These are phyloP conservation scores for Jatropha podagrica DNA, from an alignment of 441 rosid species.

Conservation along the genomic window DNA sequence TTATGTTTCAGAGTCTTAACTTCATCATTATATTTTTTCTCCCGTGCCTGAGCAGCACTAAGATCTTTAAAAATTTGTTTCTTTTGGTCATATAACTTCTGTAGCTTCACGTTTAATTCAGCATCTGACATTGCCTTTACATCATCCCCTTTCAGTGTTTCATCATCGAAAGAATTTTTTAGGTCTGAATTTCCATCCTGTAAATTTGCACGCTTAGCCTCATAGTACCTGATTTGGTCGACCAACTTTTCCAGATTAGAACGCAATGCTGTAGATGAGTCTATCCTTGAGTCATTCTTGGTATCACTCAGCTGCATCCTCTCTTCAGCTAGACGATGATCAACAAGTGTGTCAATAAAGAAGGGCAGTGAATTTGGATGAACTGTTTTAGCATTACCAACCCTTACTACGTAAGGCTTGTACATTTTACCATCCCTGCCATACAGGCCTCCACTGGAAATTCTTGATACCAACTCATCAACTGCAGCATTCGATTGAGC, in stretches of 20 bases:
- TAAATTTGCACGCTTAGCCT: slow-evolving; percentile 91
- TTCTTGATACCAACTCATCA: slow-evolving; percentile 95
- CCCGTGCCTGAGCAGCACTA: slow-evolving; percentile 79
- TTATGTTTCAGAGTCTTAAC: slow-evolving; percentile 66
- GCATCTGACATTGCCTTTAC: slow-evolving; percentile 66
- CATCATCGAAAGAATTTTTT: slow-evolving; percentile 49
- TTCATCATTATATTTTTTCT: slow-evolving; percentile 76
- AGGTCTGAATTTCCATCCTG: slow-evolving; percentile 57
- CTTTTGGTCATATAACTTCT: slow-evolving; percentile 80
- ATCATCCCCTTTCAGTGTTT: slow-evolving; percentile 44
- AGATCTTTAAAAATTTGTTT: slow-evolving; percentile 87
- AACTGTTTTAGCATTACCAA: slow-evolving; percentile 92
- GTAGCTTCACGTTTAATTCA: slow-evolving; percentile 65
- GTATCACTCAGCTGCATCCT: slow-evolving; percentile 44
- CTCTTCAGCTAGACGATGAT: slow-evolving; percentile 82
- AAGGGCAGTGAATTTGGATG: slow-evolving; percentile 88
- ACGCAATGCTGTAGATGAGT: slow-evolving; percentile 65
- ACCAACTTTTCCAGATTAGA: slow-evolving; percentile 81
- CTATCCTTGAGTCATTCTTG: slow-evolving; percentile 42
- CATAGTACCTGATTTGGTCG: slow-evolving; percentile 73
- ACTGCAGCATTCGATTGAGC: slow-evolving; percentile 99
- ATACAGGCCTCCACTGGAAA: slow-evolving; percentile 76
- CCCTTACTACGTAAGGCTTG: slow-evolving; percentile 96
- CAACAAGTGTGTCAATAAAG: slow-evolving; percentile 91
- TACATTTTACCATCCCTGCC: slow-evolving; percentile 88